Percentiles rank a stretch among this genome's conserved stretches.
Conservation (phyloP, 805 yeast species). For the Yamadazyma nakazawae region DNA sequence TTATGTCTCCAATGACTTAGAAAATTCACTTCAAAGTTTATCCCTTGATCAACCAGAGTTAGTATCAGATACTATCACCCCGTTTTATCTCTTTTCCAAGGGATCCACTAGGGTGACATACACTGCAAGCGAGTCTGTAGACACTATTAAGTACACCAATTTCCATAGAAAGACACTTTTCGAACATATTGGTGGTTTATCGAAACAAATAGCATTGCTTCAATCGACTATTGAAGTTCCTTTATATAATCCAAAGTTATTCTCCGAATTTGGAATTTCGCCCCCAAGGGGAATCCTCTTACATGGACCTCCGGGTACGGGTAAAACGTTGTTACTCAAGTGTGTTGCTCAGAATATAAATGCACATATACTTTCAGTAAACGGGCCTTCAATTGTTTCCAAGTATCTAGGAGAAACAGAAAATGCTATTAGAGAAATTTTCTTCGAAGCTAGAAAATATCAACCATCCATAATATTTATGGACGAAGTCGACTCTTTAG, state of each 20-base stretch:
- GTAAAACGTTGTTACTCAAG: conserved; percentile 83
- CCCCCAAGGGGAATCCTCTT: conserved; percentile 93
- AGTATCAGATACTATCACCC: conserved; percentile 18
- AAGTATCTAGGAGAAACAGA: conserved; percentile 96
- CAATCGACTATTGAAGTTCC: conserved; percentile 77
- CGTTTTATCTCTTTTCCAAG: conserved; percentile 44
- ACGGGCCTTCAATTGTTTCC: conserved; percentile 89
- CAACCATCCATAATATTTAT: conserved; percentile 87
- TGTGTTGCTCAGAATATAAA: conserved; percentile 75
- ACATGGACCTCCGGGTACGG: conserved; percentile 98
- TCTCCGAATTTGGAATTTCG: conserved; percentile 78
- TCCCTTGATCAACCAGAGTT: conserved; percentile 21
- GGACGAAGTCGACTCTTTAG: conserved; percentile 92
- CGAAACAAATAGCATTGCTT: conserved; percentile 56
- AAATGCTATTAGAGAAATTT: conserved; percentile 71
- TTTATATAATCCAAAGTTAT: conserved; percentile 68
- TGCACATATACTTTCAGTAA: conserved; percentile 82
- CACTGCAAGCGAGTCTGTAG: conserved; percentile 1
- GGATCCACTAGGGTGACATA: conserved; percentile 14
- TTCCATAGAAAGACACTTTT: conserved; percentile 47
- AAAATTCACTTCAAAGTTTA: conserved; percentile 31
- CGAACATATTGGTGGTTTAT: conserved; percentile 72
- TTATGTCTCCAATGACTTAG: conserved; percentile 31
- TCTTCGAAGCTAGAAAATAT: conserved; percentile 77
- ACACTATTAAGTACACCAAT: conserved; percentile 34